phyloP scores from a whole-genome alignment of 23 red algal species.

The Cyanidioschyzon merolae region DNA sequence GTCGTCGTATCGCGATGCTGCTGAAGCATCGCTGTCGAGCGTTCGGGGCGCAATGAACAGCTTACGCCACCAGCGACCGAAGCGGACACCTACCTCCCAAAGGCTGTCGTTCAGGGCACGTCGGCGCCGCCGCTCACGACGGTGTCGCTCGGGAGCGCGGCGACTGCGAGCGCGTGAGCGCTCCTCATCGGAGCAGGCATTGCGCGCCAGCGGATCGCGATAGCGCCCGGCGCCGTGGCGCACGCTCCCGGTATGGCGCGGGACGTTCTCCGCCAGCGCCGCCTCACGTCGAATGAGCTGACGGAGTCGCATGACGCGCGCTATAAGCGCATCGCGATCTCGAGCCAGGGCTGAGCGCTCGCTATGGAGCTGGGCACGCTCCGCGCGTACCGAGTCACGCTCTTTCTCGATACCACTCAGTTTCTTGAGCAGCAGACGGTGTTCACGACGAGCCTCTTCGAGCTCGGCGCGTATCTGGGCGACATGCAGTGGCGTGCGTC shows the following conservation, averaged over 20 bases:
- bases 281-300: background rate
- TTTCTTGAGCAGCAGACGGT: background rate
- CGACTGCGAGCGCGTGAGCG: background rate
- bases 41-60: conserved; percentile 1
- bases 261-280: background rate
- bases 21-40: background rate
- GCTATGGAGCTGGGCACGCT: background rate
- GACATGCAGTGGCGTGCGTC: conserved; percentile 4
- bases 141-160: background rate
- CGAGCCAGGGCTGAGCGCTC: background rate
- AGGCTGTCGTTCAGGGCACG: background rate
- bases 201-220: background rate
- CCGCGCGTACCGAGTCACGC: conserved; percentile 6
- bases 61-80: conserved; percentile 14
- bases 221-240: background rate
- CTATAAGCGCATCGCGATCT: background rate
- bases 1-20: background rate
- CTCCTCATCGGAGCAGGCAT: background rate
- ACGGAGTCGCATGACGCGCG: background rate
- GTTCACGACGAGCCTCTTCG: conserved; percentile 10
- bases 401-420: background rate
- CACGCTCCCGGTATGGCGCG: background rate
- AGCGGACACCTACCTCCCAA: background rate
- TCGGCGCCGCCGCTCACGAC: background rate
- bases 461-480: background rate